These are phyloP conservation scores for Suillus ampliporus DNA, from an alignment of 768 basidiomycete species.

Conservation along the genomic window DNA sequence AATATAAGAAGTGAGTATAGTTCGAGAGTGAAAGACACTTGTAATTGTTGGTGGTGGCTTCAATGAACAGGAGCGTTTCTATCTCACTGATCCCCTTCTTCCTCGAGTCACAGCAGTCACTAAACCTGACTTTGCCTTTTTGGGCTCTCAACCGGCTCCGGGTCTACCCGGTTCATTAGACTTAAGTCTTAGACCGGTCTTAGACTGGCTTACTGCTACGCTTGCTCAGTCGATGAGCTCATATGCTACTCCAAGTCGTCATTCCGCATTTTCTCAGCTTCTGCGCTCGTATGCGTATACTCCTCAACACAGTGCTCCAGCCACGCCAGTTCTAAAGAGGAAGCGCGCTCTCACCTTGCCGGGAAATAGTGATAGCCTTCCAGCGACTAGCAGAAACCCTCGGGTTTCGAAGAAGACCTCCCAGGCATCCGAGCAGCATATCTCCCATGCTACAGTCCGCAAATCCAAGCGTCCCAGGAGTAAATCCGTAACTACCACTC, in stretches of 20 bases:
- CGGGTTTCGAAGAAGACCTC: background rate
- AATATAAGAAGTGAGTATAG: conserved; percentile 7
- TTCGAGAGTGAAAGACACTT: conserved; percentile 4
- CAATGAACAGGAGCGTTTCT: conserved; percentile 6
- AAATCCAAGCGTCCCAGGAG: background rate
- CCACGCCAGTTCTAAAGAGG: no score
- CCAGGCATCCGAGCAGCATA: conserved; percentile 13
- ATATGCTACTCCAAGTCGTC: background rate
- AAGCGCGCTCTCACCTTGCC: background rate
- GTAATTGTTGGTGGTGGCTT: conserved; percentile 2
- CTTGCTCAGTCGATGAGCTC: background rate
- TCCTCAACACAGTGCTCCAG: no score
- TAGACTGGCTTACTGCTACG: no score
- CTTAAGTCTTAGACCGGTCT: no score
- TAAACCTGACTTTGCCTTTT: conserved; percentile 1
- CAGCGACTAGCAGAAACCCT: conserved; percentile 3
- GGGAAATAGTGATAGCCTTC: background rate
- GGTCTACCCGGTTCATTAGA: conserved; percentile 4
- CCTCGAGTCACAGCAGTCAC: background rate
- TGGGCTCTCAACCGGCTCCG: background rate
- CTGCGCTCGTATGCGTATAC: conserved; percentile 21
- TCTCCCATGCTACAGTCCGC: background rate
- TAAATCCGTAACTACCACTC: background rate
- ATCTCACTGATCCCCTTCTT: no score
- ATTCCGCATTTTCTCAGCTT: conserved; percentile 13